Percentiles rank a stretch among this genome's conserved stretches.
Evolutionary conservation across 1,139 yeast genomes (phyloP).

Genomic region (Suhomyces yuchorum): DNA sequence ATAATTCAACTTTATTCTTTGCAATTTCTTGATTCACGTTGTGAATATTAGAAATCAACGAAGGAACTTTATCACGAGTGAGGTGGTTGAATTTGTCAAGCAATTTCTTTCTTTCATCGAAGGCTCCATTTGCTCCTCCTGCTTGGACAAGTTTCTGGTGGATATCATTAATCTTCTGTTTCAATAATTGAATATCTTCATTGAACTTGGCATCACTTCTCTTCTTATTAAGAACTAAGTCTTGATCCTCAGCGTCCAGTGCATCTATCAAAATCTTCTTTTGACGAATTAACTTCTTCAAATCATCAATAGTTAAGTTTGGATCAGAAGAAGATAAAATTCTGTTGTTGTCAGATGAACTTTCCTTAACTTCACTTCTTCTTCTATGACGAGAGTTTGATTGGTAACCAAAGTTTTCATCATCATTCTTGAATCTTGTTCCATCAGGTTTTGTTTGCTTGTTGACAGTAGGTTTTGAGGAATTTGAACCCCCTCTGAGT

Average conservation of each 20-base stretch:
- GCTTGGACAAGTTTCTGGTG: constrained; percentile 50
- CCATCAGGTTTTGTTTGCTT: constrained; percentile 47
- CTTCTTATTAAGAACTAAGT: constrained; percentile 27
- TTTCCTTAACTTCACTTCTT: constrained; percentile 22
- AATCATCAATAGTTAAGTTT: constrained; percentile 47
- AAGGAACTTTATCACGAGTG: constrained; percentile 67
- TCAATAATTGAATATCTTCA: constrained; percentile 63
- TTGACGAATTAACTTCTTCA: constrained; percentile 66
- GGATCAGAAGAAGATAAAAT: constrained; percentile 30
- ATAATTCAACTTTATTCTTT: constrained; percentile 63
- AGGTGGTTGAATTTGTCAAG: constrained; percentile 54
- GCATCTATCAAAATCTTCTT: constrained; percentile 72
- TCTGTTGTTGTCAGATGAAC: constrained; percentile 15
- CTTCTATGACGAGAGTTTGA: constrained; percentile 67
- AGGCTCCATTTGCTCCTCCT: constrained; percentile 32
- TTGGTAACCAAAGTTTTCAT: constrained; percentile 60
- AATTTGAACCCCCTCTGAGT: constrained; percentile 40
- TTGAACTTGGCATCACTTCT: constrained; percentile 29
- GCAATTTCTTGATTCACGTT: constrained; percentile 69
- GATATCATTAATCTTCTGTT: constrained; percentile 56
- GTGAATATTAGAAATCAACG: constrained; percentile 61
- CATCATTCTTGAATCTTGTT: constrained; percentile 70
- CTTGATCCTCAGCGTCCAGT: constrained; percentile 68
- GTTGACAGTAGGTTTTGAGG: constrained; percentile 43
- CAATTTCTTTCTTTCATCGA: constrained; percentile 46